Base-by-base conservation (phyloP, 2,329 filamentous ascomycete species). In the Trichoderma simmonsii region DNA sequence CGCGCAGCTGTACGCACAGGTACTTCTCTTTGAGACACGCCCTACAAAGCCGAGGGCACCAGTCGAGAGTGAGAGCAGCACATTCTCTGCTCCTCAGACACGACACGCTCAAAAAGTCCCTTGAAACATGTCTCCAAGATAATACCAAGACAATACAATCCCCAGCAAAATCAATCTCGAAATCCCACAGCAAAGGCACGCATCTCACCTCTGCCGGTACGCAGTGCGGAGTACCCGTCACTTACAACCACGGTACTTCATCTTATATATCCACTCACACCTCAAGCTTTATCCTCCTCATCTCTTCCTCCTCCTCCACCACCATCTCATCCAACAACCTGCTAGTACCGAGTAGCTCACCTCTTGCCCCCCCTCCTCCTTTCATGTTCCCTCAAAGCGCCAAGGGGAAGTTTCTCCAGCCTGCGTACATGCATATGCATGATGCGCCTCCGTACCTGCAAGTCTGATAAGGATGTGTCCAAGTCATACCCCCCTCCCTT, bases 331-430 rank as follows among this genome's bases (percentile, higher is more conserved):
- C 36, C 60, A 57, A 28, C 63, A 24, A 18, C 36, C 24, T 57
- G n/a, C 26, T 70, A 62, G 57, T 26, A 61, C 39, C 39, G 30
- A 70, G 67, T 62, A 61, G 57, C 57, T 69, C 56, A 54, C 56
- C 57, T 51, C 34, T 69, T 59, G 28, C 18, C 65, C n/a, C 48
- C 61, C 62, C 28, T 43, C 48, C 61, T 51, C 43, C 34, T 48
- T 60, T 60, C 36, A 69, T 61, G 26, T 18, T 32, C 65, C 67
- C 28, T 34, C 57, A 34, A 48, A 70, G 67, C 67, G 67, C 67
- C 67, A 70, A 70, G 67, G 67, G 67, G 67, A 70, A 70, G 67
- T 70, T 70, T 62, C 57, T 70, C 67, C 57, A 70, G 56, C 67
- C 66, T 70, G 66, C 57, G 60, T 62, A 69, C 65, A 59, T 59